Conservation (phyloP, 139 green algal species). For the Pseudopediastrum boryanum region DNA sequence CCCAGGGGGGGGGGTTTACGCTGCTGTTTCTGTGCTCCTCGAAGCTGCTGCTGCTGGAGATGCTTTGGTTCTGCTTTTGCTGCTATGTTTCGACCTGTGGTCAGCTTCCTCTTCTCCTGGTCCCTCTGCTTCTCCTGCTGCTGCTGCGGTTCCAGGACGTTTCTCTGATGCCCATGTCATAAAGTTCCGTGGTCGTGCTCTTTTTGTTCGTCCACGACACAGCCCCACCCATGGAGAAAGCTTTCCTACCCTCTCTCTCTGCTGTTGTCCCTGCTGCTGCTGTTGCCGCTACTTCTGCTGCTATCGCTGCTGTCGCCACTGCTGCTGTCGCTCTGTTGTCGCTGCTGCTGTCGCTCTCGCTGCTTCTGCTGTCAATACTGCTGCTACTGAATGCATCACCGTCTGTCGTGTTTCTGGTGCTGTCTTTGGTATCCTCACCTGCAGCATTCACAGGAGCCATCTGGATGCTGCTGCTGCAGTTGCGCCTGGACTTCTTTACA, state of each 20-base stretch:
- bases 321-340: constrained; percentile 6
- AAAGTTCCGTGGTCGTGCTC: too few relatives aligned
- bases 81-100: too few relatives aligned
- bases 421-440: constrained; percentile 1
- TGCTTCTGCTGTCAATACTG: neutral
- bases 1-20: too few relatives aligned
- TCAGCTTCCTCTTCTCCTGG: too few relatives aligned
- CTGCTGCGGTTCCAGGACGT: too few relatives aligned
- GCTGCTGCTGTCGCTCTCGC: neutral
- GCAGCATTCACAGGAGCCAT: constrained; percentile 20
- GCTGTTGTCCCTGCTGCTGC: neutral
- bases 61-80: too few relatives aligned
- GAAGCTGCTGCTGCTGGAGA: too few relatives aligned
- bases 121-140: too few relatives aligned
- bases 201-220: too few relatives aligned
- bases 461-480: constrained; percentile 23
- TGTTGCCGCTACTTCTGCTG: neutral
- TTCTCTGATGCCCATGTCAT: too few relatives aligned
- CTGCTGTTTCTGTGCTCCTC: too few relatives aligned
- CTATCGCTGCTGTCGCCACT: neutral
- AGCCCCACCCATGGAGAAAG: too few relatives aligned
- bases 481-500: constrained; percentile 47
- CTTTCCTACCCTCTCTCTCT: neutral
- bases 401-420: neutral
- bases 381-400: neutral